phyloP scores from a whole-genome alignment of 768 basidiomycete species.

The Lactarius sp. region DNA sequence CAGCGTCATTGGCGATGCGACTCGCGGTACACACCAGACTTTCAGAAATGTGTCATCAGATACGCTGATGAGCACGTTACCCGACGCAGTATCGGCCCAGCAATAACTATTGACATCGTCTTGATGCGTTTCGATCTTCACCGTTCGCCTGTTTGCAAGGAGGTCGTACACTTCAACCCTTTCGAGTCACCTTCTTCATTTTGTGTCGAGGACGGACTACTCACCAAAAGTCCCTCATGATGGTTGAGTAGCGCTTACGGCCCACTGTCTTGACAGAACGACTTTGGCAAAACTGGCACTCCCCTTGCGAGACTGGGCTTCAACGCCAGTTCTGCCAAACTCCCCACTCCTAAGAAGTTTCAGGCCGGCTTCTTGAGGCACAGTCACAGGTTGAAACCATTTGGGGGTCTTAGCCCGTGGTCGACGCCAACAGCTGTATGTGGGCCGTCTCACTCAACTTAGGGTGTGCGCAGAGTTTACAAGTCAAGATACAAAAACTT shows the following conservation, averaged over 20 bases:
- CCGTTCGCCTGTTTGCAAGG: constrained; percentile 66
- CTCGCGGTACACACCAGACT: constrained; percentile 64
- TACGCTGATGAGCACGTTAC: constrained; percentile 91
- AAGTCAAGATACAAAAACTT: constrained; percentile 69
- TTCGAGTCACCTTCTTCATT: neutral
- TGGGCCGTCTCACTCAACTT: constrained; percentile 24
- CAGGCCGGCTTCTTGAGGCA: constrained; percentile 60
- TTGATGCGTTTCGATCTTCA: constrained; percentile 80
- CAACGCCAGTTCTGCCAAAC: constrained; percentile 62
- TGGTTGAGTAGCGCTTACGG: too few species aligned
- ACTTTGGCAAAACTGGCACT: constrained; percentile 46
- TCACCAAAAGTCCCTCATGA: too few species aligned
- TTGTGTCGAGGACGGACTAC: neutral
- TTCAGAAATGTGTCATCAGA: constrained; percentile 94
- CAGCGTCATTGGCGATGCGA: neutral
- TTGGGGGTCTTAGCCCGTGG: constrained; percentile 28
- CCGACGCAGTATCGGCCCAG: constrained; percentile 90
- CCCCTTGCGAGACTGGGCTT: constrained; percentile 41
- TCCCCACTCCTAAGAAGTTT: constrained; percentile 70
- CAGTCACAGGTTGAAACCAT: constrained; percentile 41
- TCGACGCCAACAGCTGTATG: constrained; percentile 24
- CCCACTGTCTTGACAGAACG: constrained; percentile 40
- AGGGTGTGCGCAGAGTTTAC: constrained; percentile 52
- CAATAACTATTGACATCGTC: constrained; percentile 95
- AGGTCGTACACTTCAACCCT: constrained; percentile 78